phyloP scores from a whole-genome alignment of 805 yeast genomes.

The Hyphopichia homilentoma region DNA sequence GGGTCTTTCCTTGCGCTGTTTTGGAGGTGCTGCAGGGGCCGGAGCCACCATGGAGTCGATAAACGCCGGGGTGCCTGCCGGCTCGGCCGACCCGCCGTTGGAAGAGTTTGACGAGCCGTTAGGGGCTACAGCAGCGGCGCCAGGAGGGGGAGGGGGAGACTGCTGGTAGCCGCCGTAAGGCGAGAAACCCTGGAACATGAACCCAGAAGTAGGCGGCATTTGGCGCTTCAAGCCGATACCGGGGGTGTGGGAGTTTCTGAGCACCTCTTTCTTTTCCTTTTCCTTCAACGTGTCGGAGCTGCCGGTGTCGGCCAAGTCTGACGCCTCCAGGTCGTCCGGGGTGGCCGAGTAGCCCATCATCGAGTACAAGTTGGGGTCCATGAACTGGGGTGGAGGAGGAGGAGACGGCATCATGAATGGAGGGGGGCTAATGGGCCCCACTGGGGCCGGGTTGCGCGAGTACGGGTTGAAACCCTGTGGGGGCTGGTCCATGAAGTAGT shows the following conservation, averaged over 20 bases:
- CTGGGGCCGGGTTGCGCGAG: slow-evolving; percentile 27
- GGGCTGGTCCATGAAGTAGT: slow-evolving; percentile 27
- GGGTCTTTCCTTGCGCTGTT: slow-evolving; percentile 1
- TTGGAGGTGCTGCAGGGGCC: slow-evolving; percentile 10
- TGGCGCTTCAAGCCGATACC: slow-evolving; percentile 37
- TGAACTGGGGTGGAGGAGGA: slow-evolving; percentile 29
- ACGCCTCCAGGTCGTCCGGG: slow-evolving; percentile 2
- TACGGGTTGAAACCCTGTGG: slow-evolving; percentile 25
- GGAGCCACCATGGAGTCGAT: background rate
- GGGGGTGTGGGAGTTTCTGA: slow-evolving; percentile 8
- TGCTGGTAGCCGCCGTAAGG: slow-evolving; percentile 42
- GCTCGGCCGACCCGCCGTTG: background rate
- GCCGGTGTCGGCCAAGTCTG: slow-evolving; percentile 2
- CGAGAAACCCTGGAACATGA: slow-evolving; percentile 48
- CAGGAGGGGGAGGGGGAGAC: slow-evolving; percentile 10
- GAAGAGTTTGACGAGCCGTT: background rate
- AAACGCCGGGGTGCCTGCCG: background rate
- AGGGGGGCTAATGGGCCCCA: slow-evolving; percentile 35
- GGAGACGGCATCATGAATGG: slow-evolving; percentile 38
- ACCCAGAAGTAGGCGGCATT: slow-evolving; percentile 31
- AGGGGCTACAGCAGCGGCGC: slow-evolving; percentile 2
- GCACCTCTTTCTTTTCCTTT: slow-evolving; percentile 3
- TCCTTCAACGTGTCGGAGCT: too few species aligned
- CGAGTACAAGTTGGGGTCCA: slow-evolving; percentile 35
- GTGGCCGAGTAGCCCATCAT: slow-evolving; percentile 20